Percentiles rank a stretch among this genome's conserved stretches.
Evolutionary conservation across 331 rosid genomes (phyloP).

Genomic region (Malus hybrid): DNA sequence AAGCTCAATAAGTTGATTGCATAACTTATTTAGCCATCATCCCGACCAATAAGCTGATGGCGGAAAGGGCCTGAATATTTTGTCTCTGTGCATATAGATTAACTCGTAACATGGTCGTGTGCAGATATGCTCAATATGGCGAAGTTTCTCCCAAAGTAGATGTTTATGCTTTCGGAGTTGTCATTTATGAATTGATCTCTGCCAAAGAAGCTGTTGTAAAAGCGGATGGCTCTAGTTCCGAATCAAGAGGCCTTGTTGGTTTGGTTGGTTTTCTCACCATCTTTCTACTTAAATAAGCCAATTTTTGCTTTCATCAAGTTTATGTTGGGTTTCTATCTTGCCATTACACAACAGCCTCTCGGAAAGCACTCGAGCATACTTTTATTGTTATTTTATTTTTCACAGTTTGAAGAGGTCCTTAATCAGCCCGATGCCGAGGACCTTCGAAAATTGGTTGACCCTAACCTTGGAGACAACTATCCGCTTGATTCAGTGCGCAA

Average conservation of each 20-base stretch:
- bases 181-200: conserved; percentile 80
- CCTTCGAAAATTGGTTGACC: conserved; percentile 61
- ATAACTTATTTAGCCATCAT: neutral
- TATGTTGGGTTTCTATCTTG: neutral
- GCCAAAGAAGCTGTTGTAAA: conserved; percentile 66
- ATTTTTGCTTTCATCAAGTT: neutral
- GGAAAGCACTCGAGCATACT: neutral
- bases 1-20: neutral
- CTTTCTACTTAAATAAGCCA: neutral
- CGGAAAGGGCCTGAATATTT: neutral
- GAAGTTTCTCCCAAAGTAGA: conserved; percentile 77
- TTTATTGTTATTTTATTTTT: neutral
- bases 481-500: conserved; percentile 61
- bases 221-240: conserved; percentile 27
- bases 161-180: conserved; percentile 87
- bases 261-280: conserved; percentile 41
- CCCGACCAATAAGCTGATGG: neutral
- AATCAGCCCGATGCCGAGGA: conserved; percentile 43
- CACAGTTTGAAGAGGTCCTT: conserved; percentile 70
- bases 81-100: neutral
- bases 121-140: conserved; percentile 78
- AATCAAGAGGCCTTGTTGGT: conserved; percentile 61
- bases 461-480: conserved; percentile 66
- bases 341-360: neutral
- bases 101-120: conserved; percentile 6